Conservation (phyloP, 2,329 filamentous ascomycete species). For the Leptographium lundbergii region DNA sequence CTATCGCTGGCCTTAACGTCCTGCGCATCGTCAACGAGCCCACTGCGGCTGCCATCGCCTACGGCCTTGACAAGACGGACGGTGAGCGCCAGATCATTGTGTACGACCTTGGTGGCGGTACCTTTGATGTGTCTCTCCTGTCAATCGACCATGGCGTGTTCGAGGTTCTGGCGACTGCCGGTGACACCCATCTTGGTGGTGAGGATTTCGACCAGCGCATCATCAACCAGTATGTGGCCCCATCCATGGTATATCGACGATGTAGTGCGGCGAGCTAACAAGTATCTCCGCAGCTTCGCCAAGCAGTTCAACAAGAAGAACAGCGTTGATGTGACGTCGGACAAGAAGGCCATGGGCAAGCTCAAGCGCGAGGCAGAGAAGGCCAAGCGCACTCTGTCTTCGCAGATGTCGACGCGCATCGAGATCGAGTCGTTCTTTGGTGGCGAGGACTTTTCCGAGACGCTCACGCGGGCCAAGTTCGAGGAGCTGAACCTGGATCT, state of each 20-base stretch:
- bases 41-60: conserved; percentile 88
- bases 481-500: conserved; percentile 98
- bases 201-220: conserved; percentile 98
- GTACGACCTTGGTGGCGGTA: conserved; percentile 89
- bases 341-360: conserved; percentile 97
- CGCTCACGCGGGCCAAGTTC: conserved; percentile 95
- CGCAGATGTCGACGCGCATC: conserved; percentile 83
- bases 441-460: conserved; percentile 97
- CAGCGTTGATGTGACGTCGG: conserved; percentile 81
- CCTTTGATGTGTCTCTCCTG: conserved; percentile 86
- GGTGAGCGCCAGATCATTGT: conserved; percentile 82
- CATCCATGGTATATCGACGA: not conserved
- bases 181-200: conserved; percentile 96
- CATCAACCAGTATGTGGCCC: conserved; percentile 52
- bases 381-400: conserved; percentile 96
- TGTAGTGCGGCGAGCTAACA: no score
- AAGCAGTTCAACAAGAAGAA: conserved; percentile 99
- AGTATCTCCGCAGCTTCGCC: conserved; percentile 43
- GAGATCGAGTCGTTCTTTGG: conserved; percentile 97
- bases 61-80: conserved; percentile 78
- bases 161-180: conserved; percentile 85
- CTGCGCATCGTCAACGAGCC: conserved; percentile 96
- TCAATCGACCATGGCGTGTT: conserved; percentile 89
- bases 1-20: conserved; percentile 85
- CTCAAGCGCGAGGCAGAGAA: conserved; percentile 99